Conservation (phyloP, 129 eudicot species). For the Flaveria ramosissima region DNA sequence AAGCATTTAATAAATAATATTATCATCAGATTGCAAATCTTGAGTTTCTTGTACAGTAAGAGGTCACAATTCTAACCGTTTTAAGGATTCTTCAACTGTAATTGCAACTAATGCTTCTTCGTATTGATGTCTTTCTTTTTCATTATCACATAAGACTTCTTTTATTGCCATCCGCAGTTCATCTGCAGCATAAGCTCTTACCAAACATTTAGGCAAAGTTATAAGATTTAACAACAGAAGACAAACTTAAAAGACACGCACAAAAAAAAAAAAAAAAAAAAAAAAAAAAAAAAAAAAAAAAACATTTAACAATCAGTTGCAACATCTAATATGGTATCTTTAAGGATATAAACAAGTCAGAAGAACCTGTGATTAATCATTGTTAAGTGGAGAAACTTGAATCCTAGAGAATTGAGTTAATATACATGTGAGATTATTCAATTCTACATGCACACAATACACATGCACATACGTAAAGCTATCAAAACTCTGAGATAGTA, state of each 20-base stretch:
- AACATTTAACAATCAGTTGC: background rate
- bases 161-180: constrained; percentile 84
- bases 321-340: background rate
- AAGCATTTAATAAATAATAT: constrained; percentile 15
- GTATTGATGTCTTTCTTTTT: constrained; percentile 53
- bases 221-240: background rate
- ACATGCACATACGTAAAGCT: background rate
- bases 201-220: constrained; percentile 2
- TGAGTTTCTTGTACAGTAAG: background rate
- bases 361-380: background rate
- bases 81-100: constrained; percentile 84
- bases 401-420: background rate
- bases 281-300: constrained; percentile 5
- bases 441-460: background rate
- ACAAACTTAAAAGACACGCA: background rate
- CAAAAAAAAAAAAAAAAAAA: background rate
- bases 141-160: constrained; percentile 81
- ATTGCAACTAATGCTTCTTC: constrained; percentile 91
- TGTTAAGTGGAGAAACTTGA: constrained; percentile 7
- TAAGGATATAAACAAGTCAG: background rate
- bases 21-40: constrained; percentile 10
- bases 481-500: background rate
- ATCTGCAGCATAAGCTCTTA: constrained; percentile 48
- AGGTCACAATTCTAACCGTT: constrained; percentile 54
- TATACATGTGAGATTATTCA: background rate